phyloP scores from a whole-genome alignment of 768 basidiomycete genomes.

The Mycena galericulata region DNA sequence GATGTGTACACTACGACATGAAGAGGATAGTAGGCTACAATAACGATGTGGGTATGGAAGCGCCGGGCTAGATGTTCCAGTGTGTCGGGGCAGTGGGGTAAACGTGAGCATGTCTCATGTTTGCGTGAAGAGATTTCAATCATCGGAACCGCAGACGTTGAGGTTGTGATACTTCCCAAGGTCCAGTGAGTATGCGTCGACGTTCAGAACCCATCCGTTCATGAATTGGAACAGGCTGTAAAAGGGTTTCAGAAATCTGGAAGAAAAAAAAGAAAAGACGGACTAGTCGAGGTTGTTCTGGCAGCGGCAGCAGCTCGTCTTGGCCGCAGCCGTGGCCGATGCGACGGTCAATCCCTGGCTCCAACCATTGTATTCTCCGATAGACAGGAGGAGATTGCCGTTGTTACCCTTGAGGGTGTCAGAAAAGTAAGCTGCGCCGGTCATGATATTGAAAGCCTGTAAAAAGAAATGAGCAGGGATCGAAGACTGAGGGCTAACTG shows the following conservation, averaged over 20 bases:
- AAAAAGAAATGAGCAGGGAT: constrained; percentile 2
- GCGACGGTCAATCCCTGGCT: constrained; percentile 63
- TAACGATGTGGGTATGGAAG: constrained; percentile 10
- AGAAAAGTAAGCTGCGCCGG: constrained; percentile 73
- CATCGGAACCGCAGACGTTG: constrained; percentile 45
- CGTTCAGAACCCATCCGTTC: constrained; percentile 78
- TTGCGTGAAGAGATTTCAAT: neutral
- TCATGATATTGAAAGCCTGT: constrained; percentile 78
- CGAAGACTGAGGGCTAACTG: constrained; percentile 27
- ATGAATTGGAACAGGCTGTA: constrained; percentile 73
- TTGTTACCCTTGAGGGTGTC: constrained; percentile 58
- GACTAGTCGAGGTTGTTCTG: constrained; percentile 93
- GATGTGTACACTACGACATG: neutral
- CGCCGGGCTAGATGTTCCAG: constrained; percentile 23
- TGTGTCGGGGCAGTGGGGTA: constrained; percentile 24
- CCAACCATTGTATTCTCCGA: constrained; percentile 89
- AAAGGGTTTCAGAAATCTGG: neutral
- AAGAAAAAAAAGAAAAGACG: constrained; percentile 1
- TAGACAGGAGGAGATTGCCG: constrained; percentile 65
- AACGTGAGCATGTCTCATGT: neutral
- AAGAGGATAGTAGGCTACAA: neutral
- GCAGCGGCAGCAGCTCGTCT: constrained; percentile 69
- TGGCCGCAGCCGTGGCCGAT: constrained; percentile 71
- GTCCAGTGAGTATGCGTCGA: constrained; percentile 59
- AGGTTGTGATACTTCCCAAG: constrained; percentile 79